A percentile compares a stretch with the other conserved stretches of the same genome.
Conservation (phyloP, 192 early-diverging fungal genomes). For the Gryganskiella cystojenkinii region DNA sequence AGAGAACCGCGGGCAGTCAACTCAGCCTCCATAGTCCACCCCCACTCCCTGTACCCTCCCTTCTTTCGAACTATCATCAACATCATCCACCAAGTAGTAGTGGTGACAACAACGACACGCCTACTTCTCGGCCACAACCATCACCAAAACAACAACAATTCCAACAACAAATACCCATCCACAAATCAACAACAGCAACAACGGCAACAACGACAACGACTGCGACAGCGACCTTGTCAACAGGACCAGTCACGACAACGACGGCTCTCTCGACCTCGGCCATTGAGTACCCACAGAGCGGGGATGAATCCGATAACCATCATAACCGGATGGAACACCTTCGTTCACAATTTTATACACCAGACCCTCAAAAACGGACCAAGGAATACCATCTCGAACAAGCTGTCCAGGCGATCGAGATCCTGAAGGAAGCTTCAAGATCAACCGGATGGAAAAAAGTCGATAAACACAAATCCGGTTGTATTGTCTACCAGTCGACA, state of each 20-base stretch:
- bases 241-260: too few relatives aligned
- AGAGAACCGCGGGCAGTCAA: slow-evolving; percentile 24
- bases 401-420: slow-evolving; percentile 56
- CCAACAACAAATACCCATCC: neutral
- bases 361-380: slow-evolving; percentile 44
- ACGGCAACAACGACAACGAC: slow-evolving; percentile 8
- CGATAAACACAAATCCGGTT: slow-evolving; percentile 62
- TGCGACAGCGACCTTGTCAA: slow-evolving; percentile 1
- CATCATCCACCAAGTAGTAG: too few relatives aligned
- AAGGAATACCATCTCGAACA: slow-evolving; percentile 60
- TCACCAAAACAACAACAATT: slow-evolving; percentile 8
- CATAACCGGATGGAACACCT: slow-evolving; percentile 28
- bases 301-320: slow-evolving; percentile 45
- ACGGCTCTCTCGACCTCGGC: neutral
- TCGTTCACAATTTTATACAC: slow-evolving; percentile 40
- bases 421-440: slow-evolving; percentile 50
- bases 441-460: slow-evolving; percentile 64
- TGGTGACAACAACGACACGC: neutral
- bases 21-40: neutral
- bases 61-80: too few relatives aligned
- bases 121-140: too few relatives aligned
- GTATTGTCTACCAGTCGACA: slow-evolving; percentile 55
- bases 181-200: slow-evolving; percentile 3
- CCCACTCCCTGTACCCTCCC: too few relatives aligned
- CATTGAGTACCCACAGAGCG: slow-evolving; percentile 32